These are phyloP conservation scores for Mycena albidolilacea DNA, from an alignment of 768 basidiomycete species.

Conservation along the genomic window DNA sequence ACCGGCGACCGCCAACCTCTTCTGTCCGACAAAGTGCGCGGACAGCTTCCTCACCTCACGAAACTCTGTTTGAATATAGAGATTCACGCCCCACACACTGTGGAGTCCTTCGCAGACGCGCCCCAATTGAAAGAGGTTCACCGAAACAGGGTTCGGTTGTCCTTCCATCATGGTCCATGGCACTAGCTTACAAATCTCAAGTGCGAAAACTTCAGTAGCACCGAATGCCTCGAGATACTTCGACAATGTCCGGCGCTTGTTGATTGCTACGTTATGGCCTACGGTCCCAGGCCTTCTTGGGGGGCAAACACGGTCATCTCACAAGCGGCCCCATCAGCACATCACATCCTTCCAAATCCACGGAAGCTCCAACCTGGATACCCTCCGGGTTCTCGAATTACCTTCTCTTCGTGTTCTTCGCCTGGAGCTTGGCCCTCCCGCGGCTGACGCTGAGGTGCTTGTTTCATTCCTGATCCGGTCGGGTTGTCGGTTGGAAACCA, in stretches of 20 bases:
- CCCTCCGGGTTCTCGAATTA: too few relatives aligned
- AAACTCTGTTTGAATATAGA: conserved; percentile 5
- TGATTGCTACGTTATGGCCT: conserved; percentile 1
- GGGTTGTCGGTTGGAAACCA: too few relatives aligned
- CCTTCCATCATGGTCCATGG: background rate
- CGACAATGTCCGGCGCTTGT: conserved; percentile 10
- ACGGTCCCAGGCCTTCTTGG: background rate
- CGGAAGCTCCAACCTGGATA: too few relatives aligned
- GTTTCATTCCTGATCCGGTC: too few relatives aligned
- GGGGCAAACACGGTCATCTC: background rate
- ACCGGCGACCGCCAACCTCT: background rate
- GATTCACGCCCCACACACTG: background rate
- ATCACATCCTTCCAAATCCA: too few relatives aligned
- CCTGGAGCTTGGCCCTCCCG: too few relatives aligned
- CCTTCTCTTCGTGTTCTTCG: too few relatives aligned
- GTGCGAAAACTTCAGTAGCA: background rate
- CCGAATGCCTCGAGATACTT: background rate
- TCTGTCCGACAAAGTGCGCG: conserved; percentile 3
- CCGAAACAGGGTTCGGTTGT: background rate
- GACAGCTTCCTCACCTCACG: background rate
- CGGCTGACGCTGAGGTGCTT: too few relatives aligned
- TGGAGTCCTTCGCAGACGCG: conserved; percentile 14
- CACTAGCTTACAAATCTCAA: conserved; percentile 14
- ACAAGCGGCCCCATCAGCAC: background rate
- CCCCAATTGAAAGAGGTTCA: conserved; percentile 6